A percentile compares a stretch with the other conserved stretches of the same genome.
phyloP scores from a whole-genome alignment of 1,284 basidiomycete genomes.

The Termitomyces sp. region DNA sequence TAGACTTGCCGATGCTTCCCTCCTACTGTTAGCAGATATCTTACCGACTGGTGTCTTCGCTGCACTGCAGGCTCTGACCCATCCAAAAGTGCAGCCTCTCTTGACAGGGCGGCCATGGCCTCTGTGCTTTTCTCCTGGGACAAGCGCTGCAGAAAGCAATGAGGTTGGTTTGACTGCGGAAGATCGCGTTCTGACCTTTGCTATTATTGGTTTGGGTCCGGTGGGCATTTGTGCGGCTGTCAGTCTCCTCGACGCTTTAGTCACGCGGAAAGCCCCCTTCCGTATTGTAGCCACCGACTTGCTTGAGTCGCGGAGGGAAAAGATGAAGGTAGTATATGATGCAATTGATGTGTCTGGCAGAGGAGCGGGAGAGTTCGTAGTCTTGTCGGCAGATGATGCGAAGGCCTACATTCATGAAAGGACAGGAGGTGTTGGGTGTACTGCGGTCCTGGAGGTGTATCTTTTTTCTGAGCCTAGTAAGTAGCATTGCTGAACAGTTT shows the following conservation, averaged over 20 bases:
- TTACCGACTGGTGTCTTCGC: conserved; percentile 77
- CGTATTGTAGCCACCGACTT: conserved; percentile 63
- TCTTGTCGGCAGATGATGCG: conserved; percentile 47
- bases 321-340: conserved; percentile 50
- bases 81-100: conserved; percentile 61
- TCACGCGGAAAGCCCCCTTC: conserved; percentile 39
- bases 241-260: conserved; percentile 58
- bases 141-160: conserved; percentile 21
- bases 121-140: conserved; percentile 29
- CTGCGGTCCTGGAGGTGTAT: conserved; percentile 59
- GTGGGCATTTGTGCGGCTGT: conserved; percentile 69
- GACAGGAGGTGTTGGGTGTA: conserved; percentile 56
- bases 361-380: conserved; percentile 42
- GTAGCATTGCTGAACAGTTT: neutral
- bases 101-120: conserved; percentile 57
- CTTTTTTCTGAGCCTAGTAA: neutral
- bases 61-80: conserved; percentile 64
- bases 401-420: conserved; percentile 42
- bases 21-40: conserved; percentile 77
- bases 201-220: conserved; percentile 69
- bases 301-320: conserved; percentile 47
- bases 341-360: conserved; percentile 42
- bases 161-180: conserved; percentile 29
- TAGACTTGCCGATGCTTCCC: conserved; percentile 50
- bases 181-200: conserved; percentile 52